These are phyloP conservation scores for Apiospora sp. DNA, from an alignment of 2,329 filamentous ascomycete species.

Conservation along the genomic window DNA sequence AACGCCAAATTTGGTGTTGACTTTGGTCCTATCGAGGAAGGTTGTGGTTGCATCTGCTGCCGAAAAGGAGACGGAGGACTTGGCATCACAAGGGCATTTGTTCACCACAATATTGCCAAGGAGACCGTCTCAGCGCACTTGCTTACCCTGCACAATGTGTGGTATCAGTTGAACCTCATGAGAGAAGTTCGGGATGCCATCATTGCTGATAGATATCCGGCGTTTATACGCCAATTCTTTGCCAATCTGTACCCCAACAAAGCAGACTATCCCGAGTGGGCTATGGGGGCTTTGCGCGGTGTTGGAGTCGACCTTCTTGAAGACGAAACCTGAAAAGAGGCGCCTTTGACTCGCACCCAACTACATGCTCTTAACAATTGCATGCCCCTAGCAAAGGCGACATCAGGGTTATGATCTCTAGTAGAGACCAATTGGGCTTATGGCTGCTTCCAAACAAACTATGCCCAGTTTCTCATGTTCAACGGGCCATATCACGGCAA, in stretches of 20 bases:
- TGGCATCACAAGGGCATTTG: slow-evolving; percentile 85
- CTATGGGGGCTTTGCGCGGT: slow-evolving; percentile 75
- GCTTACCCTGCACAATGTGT: slow-evolving; percentile 94
- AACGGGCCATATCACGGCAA: neutral
- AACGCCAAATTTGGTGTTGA: slow-evolving; percentile 79
- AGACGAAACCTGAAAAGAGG: slow-evolving; percentile 25
- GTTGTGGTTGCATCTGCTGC: slow-evolving; percentile 84
- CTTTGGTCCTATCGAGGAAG: slow-evolving; percentile 83
- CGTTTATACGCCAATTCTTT: slow-evolving; percentile 83
- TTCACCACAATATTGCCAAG: slow-evolving; percentile 91
- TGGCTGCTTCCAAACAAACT: neutral
- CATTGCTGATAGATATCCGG: slow-evolving; percentile 80
- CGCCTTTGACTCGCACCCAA: neutral
- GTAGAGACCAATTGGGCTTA: neutral
- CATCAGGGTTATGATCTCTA: neutral
- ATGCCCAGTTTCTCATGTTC: neutral
- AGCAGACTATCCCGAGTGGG: slow-evolving; percentile 81
- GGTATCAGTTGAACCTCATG: slow-evolving; percentile 91
- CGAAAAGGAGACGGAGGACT: slow-evolving; percentile 72
- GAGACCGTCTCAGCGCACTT: slow-evolving; percentile 90
- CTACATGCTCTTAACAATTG: neutral
- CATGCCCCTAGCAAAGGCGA: neutral
- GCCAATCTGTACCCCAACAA: slow-evolving; percentile 72
- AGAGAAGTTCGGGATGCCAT: slow-evolving; percentile 76
- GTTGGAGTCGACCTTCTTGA: slow-evolving; percentile 80